These are phyloP conservation scores for Aspergillus quadrilineatus DNA, from an alignment of 2,329 filamentous ascomycete genomes.

Conservation along the genomic window DNA sequence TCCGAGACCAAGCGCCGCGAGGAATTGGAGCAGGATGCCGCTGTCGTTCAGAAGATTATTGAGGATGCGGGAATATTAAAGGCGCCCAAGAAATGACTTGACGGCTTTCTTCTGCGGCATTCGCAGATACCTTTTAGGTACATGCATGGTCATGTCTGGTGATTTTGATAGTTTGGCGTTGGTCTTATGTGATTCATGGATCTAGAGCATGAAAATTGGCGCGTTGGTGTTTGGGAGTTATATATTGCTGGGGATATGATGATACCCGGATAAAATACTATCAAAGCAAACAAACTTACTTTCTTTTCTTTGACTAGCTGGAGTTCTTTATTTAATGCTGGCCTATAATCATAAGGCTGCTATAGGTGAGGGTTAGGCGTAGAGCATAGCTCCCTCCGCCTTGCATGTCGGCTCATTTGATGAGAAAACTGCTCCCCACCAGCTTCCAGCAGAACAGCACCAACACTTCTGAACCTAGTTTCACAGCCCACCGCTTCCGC, in stretches of 20 bases:
- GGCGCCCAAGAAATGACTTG: conserved; percentile 11
- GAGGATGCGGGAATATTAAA: conserved; percentile 32
- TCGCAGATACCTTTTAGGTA: no score
- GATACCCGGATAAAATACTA: background rate
- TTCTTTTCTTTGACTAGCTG: background rate
- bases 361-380: no score
- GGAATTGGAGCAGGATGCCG: conserved; percentile 49
- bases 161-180: background rate
- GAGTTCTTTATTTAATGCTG: background rate
- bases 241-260: background rate
- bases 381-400: no score
- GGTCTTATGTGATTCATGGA: background rate
- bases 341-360: no score
- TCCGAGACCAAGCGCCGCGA: conserved; percentile 41
- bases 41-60: conserved; percentile 48
- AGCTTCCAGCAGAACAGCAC: background rate
- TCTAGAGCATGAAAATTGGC: background rate
- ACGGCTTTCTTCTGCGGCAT: background rate
- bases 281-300: background rate
- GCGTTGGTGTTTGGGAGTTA: background rate
- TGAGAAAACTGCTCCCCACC: conserved; percentile 2
- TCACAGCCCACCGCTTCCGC: background rate
- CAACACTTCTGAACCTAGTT: background rate
- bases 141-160: background rate
- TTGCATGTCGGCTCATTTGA: background rate